These are phyloP conservation scores for Cyclotella distinguenda DNA, from an alignment of 108 stramenopile species.

Conservation along the genomic window DNA sequence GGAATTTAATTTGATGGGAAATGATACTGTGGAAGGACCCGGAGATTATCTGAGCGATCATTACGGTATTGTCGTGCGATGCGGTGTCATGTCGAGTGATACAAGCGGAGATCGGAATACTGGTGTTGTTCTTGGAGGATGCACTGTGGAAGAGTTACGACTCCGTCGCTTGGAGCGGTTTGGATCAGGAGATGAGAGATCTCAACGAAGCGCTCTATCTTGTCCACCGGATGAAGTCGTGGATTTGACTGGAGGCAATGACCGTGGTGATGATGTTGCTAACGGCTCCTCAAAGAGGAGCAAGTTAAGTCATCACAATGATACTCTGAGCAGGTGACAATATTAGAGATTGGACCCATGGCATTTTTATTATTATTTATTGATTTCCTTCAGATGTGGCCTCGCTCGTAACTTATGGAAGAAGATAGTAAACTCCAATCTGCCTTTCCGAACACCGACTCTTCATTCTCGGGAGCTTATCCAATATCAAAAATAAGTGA, in stretches of 20 bases:
- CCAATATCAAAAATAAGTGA: background rate
- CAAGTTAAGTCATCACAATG: background rate
- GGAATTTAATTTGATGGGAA: conserved; percentile 23
- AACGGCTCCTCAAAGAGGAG: background rate
- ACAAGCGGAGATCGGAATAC: background rate
- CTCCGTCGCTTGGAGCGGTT: conserved; percentile 3
- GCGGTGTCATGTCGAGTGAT: background rate
- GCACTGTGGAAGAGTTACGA: conserved; percentile 3
- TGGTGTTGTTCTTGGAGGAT: background rate
- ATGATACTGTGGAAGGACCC: conserved; percentile 9
- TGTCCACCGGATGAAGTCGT: background rate
- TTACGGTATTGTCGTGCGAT: conserved; percentile 15
- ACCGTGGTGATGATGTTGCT: background rate
- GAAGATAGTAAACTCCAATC: no score
- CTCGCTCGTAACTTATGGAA: no score
- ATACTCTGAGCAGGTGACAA: background rate
- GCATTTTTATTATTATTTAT: no score
- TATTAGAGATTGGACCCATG: no score
- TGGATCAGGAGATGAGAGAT: background rate
- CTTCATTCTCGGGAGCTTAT: no score
- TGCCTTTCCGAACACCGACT: no score
- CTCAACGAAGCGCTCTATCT: background rate
- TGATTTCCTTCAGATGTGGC: no score
- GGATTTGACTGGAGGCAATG: conserved; percentile 11
- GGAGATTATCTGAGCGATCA: conserved; percentile 33